Percentiles rank a stretch among this genome's conserved stretches.
Conservation (phyloP, 139 green algal species). For the Chlamydomonas schloesseri region DNA sequence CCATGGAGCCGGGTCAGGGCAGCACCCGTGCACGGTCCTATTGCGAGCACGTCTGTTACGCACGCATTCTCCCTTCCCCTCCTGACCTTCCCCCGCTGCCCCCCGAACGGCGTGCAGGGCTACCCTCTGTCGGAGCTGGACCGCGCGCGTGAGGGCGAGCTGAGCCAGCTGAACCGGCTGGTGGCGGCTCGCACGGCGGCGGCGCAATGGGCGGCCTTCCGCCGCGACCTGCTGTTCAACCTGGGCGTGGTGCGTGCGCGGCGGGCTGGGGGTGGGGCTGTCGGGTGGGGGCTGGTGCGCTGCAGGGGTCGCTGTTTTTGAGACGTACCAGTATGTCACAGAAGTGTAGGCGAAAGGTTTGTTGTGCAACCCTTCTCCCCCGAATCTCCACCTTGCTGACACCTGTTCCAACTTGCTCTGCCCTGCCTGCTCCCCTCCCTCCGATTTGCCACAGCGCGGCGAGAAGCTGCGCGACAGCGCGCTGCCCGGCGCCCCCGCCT, state of each 20-base stretch:
- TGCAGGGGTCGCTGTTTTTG: no score
- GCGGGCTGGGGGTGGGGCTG: background rate
- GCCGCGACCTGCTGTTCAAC: constrained; percentile 60
- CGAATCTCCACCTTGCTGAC: no score
- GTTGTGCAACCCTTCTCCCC: no score
- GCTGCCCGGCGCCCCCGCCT: background rate
- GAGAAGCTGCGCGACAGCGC: constrained; percentile 27
- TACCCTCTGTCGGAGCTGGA: constrained; percentile 58
- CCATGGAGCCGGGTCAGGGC: no score
- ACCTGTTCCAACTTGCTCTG: no score
- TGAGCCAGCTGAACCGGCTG: constrained; percentile 49
- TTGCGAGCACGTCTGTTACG: no score
- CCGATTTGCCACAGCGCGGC: constrained; percentile 18
- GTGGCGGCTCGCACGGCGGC: constrained; percentile 45
- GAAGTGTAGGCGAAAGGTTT: no score
- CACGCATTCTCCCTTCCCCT: no score
- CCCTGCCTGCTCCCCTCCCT: no score
- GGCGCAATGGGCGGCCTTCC: constrained; percentile 54
- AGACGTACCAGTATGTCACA: no score
- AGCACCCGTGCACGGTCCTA: no score
- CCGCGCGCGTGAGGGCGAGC: constrained; percentile 49
- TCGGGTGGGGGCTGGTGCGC: no score
- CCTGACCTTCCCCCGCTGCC: background rate
- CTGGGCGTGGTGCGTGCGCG: constrained; percentile 61
- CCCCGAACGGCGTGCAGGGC: constrained; percentile 46